A percentile compares a stretch with the other conserved stretches of the same genome.
Evolutionary conservation across 805 yeast species (phyloP).

Genomic region (Schizosaccharomyces cryophilus): DNA sequence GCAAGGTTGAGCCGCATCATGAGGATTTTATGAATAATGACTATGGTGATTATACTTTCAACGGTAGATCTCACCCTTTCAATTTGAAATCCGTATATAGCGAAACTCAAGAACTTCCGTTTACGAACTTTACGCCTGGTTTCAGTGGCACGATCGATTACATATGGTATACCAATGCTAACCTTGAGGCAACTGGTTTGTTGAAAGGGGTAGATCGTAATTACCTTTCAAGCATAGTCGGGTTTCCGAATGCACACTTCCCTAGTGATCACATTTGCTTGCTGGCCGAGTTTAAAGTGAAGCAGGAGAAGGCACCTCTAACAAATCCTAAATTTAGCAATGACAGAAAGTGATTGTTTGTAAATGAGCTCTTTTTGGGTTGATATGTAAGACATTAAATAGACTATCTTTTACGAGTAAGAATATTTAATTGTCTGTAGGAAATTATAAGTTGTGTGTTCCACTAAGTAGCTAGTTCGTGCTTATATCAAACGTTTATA

Average conservation of each 20-base stretch:
- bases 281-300: conserved; percentile 51
- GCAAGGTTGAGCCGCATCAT: conserved; percentile 43
- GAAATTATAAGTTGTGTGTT: no score
- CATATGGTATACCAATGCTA: conserved; percentile 72
- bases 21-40: conserved; percentile 63
- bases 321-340: background rate
- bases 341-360: background rate
- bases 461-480: no score
- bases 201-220: conserved; percentile 64
- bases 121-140: conserved; percentile 81
- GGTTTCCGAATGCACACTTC: conserved; percentile 79
- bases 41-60: conserved; percentile 75
- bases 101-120: conserved; percentile 67
- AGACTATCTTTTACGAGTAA: no score
- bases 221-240: conserved; percentile 54
- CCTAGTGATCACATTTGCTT: conserved; percentile 92
- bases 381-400: background rate
- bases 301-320: conserved; percentile 12
- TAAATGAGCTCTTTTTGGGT: background rate
- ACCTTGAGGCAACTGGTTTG: conserved; percentile 63
- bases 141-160: conserved; percentile 88
- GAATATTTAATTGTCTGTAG: no score
- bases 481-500: no score
- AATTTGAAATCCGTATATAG: conserved; percentile 68
- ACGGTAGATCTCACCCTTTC: conserved; percentile 63